phyloP scores from a whole-genome alignment of 1,139 yeast genomes.

The Blastobotrys proliferans region DNA sequence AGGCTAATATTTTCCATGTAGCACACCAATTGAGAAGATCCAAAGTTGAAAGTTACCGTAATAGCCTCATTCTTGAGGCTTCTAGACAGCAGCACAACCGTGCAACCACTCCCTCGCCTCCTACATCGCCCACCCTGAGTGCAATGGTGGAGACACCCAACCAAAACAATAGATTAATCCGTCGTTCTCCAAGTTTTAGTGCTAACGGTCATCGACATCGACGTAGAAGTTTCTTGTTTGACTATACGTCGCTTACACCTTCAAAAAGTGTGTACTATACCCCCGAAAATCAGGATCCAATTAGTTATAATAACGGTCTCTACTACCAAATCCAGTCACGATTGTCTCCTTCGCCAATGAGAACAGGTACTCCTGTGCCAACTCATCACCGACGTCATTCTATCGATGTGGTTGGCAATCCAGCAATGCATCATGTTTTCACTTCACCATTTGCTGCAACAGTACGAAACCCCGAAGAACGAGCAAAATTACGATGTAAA shows the following conservation, averaged over 20 bases:
- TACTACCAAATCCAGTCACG: constrained; percentile 2
- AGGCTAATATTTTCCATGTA: constrained; percentile 1
- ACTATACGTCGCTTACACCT: constrained; percentile 5
- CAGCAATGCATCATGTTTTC: too few relatives aligned
- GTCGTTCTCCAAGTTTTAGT: neutral
- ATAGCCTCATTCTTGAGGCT: constrained; percentile 16
- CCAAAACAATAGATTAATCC: neutral
- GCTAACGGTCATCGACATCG: neutral
- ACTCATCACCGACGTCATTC: constrained; percentile 11
- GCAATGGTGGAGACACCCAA: too few relatives aligned
- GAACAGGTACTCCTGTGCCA: neutral
- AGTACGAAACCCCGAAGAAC: constrained; percentile 21
- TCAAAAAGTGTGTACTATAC: constrained; percentile 10
- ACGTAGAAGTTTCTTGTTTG: constrained; percentile 9
- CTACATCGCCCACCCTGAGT: too few relatives aligned
- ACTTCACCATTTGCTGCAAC: constrained; percentile 4
- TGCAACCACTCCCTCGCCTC: too few relatives aligned
- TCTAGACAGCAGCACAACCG: too few relatives aligned
- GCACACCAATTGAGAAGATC: constrained; percentile 11
- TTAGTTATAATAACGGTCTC: too few relatives aligned
- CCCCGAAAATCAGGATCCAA: constrained; percentile 1
- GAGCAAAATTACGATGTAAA: constrained; percentile 24
- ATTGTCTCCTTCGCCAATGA: constrained; percentile 2
- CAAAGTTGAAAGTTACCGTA: constrained; percentile 18
- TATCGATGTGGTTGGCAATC: too few relatives aligned